These are phyloP conservation scores for Cinnamomum micranthum DNA, from an alignment of 164 flowering plant genomes.

Conservation along the genomic window DNA sequence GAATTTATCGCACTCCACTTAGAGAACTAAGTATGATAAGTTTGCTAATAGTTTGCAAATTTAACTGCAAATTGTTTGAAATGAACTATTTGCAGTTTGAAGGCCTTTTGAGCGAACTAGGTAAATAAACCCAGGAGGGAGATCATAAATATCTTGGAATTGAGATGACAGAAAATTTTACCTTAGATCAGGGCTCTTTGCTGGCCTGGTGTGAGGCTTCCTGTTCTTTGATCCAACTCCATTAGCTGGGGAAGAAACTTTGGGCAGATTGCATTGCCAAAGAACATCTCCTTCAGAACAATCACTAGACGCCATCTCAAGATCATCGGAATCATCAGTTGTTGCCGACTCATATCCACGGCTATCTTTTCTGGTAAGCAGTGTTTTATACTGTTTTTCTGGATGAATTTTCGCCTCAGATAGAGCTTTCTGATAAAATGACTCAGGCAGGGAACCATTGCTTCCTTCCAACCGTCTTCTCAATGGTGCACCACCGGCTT, in stretches of 20 bases:
- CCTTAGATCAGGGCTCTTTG: constrained; percentile 58
- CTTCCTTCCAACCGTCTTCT: constrained; percentile 45
- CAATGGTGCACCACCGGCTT: constrained; percentile 35
- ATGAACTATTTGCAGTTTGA: neutral
- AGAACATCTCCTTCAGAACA: constrained; percentile 84
- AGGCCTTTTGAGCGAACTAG: neutral
- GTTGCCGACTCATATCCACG: constrained; percentile 35
- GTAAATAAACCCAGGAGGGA: neutral
- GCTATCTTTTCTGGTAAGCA: constrained; percentile 23
- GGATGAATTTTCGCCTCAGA: constrained; percentile 26
- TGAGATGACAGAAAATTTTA: constrained; percentile 13
- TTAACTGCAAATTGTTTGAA: neutral
- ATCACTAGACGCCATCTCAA: constrained; percentile 79
- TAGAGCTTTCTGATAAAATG: constrained; percentile 51
- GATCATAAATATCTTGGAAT: neutral
- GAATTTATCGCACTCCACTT: neutral
- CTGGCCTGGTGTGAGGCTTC: constrained; percentile 41
- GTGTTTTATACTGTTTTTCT: constrained; percentile 3
- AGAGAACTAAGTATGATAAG: neutral
- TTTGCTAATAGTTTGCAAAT: neutral
- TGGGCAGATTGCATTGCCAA: constrained; percentile 78
- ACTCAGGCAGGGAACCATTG: constrained; percentile 35
- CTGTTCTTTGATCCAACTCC: constrained; percentile 43
- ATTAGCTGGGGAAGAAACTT: constrained; percentile 35
- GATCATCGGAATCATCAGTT: constrained; percentile 67